phyloP scores from a whole-genome alignment of 345 rosid genomes.

The Gossypium australe region DNA sequence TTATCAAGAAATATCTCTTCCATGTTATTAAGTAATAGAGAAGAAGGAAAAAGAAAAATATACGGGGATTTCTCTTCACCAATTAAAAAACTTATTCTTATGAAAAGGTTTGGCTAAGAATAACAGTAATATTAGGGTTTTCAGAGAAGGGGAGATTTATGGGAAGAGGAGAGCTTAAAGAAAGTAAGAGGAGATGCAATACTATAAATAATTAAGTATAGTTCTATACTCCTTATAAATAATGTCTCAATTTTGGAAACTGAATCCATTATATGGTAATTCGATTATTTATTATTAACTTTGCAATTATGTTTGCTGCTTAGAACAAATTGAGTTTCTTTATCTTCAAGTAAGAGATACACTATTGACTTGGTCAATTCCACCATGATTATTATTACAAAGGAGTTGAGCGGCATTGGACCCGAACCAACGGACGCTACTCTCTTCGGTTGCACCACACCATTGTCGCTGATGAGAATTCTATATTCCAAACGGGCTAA shows the following conservation, averaged over 20 bases:
- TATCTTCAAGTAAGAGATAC: background rate
- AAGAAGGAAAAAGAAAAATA: background rate
- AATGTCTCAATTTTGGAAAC: background rate
- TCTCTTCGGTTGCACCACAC: conserved; percentile 24
- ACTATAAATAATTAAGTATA: background rate
- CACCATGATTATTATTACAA: background rate
- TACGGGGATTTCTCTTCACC: too few species aligned
- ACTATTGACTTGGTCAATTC: background rate
- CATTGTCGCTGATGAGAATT: conserved; percentile 24
- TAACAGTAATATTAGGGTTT: background rate
- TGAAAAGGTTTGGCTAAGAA: background rate
- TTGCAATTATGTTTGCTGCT: background rate
- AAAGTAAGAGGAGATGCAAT: background rate
- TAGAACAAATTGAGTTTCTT: background rate
- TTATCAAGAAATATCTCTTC: background rate
- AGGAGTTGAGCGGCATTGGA: conserved; percentile 40
- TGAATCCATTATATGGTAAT: background rate
- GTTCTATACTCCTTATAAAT: background rate
- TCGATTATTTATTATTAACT: background rate
- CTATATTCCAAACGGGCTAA: conserved; percentile 24
- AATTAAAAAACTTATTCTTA: background rate
- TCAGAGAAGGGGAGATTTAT: background rate
- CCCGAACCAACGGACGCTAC: conserved; percentile 42
- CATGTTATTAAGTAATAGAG: background rate
- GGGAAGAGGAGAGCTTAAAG: background rate